These are phyloP conservation scores for Polychaeton citri DNA, from an alignment of 2,329 filamentous ascomycete genomes.

Conservation along the genomic window DNA sequence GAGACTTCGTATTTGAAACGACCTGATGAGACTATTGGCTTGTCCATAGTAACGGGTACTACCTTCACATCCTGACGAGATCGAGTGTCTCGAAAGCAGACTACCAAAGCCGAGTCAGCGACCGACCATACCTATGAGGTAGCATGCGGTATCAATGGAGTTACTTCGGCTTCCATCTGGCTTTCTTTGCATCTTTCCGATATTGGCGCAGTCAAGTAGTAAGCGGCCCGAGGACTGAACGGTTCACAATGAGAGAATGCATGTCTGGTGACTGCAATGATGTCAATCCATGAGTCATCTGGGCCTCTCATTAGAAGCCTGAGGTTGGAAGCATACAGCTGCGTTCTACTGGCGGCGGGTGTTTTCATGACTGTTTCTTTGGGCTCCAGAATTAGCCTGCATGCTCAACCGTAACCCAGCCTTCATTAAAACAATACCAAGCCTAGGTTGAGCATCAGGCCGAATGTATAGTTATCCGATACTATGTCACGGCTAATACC, in stretches of 20 bases:
- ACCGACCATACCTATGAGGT: not conserved
- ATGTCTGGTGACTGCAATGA: not conserved
- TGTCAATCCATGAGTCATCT: not conserved
- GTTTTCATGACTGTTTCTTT: not conserved
- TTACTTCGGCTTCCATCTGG: not conserved
- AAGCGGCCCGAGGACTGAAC: not conserved
- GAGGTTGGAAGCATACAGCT: not conserved
- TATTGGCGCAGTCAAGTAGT: not conserved
- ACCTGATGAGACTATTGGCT: not conserved
- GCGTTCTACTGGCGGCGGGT: slow-evolving; percentile 5
- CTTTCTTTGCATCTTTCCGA: not conserved
- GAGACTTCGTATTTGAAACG: not conserved
- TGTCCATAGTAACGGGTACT: not conserved
- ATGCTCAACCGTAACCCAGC: not conserved
- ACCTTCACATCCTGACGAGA: not conserved
- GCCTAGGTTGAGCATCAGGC: not conserved
- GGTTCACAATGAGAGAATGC: not conserved
- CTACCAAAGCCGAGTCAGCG: not conserved
- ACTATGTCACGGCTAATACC: not conserved
- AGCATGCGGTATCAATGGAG: not conserved
- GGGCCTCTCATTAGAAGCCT: not conserved
- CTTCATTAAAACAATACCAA: not conserved
- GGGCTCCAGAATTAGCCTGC: not conserved
- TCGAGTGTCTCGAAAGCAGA: not conserved
- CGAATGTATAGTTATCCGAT: not conserved